A percentile compares a stretch with the other conserved stretches of the same genome.
Conservation (phyloP, 2,329 filamentous ascomycete species). For the Beauveria varroae region DNA sequence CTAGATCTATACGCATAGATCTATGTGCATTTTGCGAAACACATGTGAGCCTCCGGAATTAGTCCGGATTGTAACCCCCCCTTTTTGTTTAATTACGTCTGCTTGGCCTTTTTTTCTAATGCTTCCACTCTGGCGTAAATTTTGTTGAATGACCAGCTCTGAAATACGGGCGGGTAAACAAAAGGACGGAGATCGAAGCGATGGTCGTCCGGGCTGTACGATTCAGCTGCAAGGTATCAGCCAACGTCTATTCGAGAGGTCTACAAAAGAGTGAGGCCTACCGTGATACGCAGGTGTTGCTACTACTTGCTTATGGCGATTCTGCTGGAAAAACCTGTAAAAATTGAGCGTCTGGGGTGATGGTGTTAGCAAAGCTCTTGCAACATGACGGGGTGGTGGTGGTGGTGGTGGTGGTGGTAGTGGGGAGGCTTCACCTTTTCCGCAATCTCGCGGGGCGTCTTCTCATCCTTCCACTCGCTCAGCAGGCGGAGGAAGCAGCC, state of each 20-base stretch:
- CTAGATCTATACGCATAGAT: too few species aligned
- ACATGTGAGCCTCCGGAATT: too few species aligned
- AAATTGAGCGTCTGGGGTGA: background rate
- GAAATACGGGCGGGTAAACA: conserved; percentile 31
- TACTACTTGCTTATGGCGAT: conserved; percentile 57
- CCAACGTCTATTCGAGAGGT: background rate
- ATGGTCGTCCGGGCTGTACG: conserved; percentile 32
- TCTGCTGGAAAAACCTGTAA: conserved; percentile 34
- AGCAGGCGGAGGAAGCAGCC: conserved; percentile 31
- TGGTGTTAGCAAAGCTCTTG: too few species aligned
- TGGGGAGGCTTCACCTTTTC: conserved; percentile 27
- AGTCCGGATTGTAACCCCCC: too few species aligned
- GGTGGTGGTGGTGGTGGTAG: too few species aligned
- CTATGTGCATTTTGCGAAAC: too few species aligned
- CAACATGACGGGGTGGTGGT: too few species aligned
- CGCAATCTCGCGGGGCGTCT: conserved; percentile 29
- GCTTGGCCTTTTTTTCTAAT: conserved; percentile 21
- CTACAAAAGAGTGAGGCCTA: conserved; percentile 12
- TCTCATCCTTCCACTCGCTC: conserved; percentile 28
- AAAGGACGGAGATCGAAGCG: conserved; percentile 33
- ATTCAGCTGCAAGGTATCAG: background rate
- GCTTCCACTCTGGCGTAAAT: conserved; percentile 29
- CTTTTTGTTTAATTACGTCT: background rate
- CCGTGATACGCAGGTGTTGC: conserved; percentile 48
- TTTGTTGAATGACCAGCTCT: conserved; percentile 33